Conservation (phyloP, 2,329 filamentous ascomycete genomes). For the Elsinoe arachidis region DNA sequence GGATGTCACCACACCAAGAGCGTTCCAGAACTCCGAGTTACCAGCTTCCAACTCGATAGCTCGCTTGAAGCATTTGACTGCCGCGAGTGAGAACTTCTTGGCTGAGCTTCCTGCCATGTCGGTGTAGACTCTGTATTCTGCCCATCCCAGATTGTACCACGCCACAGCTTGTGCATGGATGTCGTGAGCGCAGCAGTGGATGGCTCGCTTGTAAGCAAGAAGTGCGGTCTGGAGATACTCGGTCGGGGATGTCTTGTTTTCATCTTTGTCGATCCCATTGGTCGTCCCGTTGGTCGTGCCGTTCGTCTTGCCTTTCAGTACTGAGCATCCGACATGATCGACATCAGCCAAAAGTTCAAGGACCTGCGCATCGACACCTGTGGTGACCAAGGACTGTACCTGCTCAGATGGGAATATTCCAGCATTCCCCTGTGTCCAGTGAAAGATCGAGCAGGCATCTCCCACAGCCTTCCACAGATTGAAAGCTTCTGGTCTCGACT, state of each 20-base stretch:
- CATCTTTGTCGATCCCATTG: neutral
- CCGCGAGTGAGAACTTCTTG: slow-evolving; percentile 64
- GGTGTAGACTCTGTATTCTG: slow-evolving; percentile 69
- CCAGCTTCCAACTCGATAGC: slow-evolving; percentile 92
- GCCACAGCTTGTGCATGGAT: slow-evolving; percentile 86
- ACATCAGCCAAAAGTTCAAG: slow-evolving; percentile 59
- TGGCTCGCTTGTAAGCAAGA: slow-evolving; percentile 77
- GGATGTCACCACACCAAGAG: slow-evolving; percentile 83
- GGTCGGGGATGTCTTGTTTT: neutral
- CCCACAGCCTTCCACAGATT: slow-evolving; percentile 93
- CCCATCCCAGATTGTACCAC: slow-evolving; percentile 95
- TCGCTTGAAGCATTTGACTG: slow-evolving; percentile 85
- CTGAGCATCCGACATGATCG: slow-evolving; percentile 49
- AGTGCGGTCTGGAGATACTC: slow-evolving; percentile 31
- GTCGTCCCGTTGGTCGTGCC: neutral
- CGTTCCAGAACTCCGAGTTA: slow-evolving; percentile 96
- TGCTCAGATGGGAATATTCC: slow-evolving; percentile 52
- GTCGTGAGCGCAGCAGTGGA: slow-evolving; percentile 64
- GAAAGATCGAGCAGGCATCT: slow-evolving; percentile 80
- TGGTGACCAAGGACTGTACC: slow-evolving; percentile 51
- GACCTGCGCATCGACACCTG: slow-evolving; percentile 43
- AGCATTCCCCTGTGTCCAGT: slow-evolving; percentile 62
- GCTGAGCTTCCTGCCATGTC: slow-evolving; percentile 43
- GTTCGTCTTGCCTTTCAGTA: neutral
- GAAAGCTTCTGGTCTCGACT: slow-evolving; percentile 61